Conservation (phyloP, 2,329 filamentous ascomycete species). For the Diaporthe sp. region DNA sequence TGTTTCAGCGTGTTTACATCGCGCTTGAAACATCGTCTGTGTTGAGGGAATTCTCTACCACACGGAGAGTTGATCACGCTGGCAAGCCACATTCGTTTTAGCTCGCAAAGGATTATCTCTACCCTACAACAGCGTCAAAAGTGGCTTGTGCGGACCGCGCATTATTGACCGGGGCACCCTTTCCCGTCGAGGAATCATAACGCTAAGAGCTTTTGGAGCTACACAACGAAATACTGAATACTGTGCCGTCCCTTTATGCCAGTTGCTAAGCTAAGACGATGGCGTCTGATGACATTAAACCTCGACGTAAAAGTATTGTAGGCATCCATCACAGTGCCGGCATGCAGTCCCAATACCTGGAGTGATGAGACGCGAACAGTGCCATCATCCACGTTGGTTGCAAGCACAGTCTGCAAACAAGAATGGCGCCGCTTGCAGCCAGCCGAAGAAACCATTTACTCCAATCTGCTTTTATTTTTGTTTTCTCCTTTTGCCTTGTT, state of each 20-base stretch:
- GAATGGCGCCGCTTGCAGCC: neutral
- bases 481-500: neutral
- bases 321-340: no score
- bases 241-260: neutral
- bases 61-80: neutral
- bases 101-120: neutral
- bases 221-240: no score
- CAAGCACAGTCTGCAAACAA: neutral
- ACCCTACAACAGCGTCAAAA: neutral
- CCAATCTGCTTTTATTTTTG: neutral
- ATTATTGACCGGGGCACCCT: no score
- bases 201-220: no score
- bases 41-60: neutral
- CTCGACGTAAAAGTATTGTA: no score
- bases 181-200: no score
- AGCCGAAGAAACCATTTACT: neutral
- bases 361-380: neutral
- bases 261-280: neutral
- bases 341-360: neutral
- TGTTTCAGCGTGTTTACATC: conserved; percentile 9
- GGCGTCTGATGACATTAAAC: no score
- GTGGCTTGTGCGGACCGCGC: neutral
- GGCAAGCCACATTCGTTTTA: neutral
- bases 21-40: conserved; percentile 17
- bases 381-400: neutral